These are phyloP conservation scores for Perilla frutescens DNA, from an alignment of 257 asterid species.

Conservation along the genomic window DNA sequence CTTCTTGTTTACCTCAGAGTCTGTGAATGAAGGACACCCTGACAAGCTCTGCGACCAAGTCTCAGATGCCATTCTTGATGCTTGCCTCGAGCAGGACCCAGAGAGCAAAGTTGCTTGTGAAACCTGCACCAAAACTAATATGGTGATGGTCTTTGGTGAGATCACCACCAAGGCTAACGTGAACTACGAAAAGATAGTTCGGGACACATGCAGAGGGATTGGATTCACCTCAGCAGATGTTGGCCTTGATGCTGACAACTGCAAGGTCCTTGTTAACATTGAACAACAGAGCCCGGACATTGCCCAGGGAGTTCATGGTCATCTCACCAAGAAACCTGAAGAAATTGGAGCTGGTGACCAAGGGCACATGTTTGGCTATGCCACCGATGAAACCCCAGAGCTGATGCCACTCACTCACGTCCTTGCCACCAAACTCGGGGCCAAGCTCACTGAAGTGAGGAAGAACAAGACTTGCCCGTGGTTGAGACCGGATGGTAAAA, in stretches of 20 bases:
- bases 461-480: slow-evolving; percentile 67
- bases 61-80: slow-evolving; percentile 74
- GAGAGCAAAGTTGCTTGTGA: slow-evolving; percentile 80
- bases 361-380: slow-evolving; percentile 83
- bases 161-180: slow-evolving; percentile 70
- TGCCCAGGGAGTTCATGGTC: slow-evolving; percentile 76
- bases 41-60: slow-evolving; percentile 80
- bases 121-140: slow-evolving; percentile 69
- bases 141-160: slow-evolving; percentile 75
- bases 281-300: slow-evolving; percentile 79
- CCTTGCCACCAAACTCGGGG: slow-evolving; percentile 73
- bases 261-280: slow-evolving; percentile 70
- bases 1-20: slow-evolving; percentile 68
- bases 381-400: slow-evolving; percentile 79
- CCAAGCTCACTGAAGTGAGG: slow-evolving; percentile 68
- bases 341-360: slow-evolving; percentile 83
- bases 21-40: slow-evolving; percentile 74
- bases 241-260: slow-evolving; percentile 72
- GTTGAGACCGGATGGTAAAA: slow-evolving; percentile 78
- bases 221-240: slow-evolving; percentile 69
- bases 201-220: slow-evolving; percentile 70
- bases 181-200: slow-evolving; percentile 69
- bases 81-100: slow-evolving; percentile 71
- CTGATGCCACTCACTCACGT: slow-evolving; percentile 77
- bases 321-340: slow-evolving; percentile 73